Conservation (phyloP, 2,329 filamentous ascomycete genomes). For the Penicillium brevicompactum region DNA sequence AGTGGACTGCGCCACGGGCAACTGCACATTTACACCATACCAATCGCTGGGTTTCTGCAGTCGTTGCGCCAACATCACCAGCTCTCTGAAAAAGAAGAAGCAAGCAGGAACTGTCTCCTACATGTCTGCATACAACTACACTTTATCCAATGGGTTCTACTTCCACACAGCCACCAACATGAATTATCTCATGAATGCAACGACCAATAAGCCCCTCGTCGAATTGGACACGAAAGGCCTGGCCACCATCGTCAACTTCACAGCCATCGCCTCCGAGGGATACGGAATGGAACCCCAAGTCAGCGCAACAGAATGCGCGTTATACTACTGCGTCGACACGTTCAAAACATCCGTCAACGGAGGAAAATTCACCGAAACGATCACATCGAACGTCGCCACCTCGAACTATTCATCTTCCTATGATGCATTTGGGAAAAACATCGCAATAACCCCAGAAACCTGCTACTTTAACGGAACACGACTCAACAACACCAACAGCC, state of each 20-base stretch:
- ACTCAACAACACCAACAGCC: slow-evolving; percentile 2
- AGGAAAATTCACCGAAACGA: slow-evolving; percentile 20
- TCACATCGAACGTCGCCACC: slow-evolving; percentile 9
- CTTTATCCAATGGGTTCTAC: slow-evolving; percentile 20
- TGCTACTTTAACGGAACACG: slow-evolving; percentile 24
- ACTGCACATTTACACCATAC: slow-evolving; percentile 34
- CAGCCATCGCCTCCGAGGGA: slow-evolving; percentile 20
- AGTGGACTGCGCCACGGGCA: slow-evolving; percentile 34
- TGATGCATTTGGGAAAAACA: background rate
- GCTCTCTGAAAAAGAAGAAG: slow-evolving; percentile 7
- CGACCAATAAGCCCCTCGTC: slow-evolving; percentile 12
- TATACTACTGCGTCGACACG: slow-evolving; percentile 28
- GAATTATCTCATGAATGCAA: slow-evolving; percentile 25
- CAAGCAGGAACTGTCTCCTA: background rate
- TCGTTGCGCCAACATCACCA: slow-evolving; percentile 24
- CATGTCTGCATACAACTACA: slow-evolving; percentile 18
- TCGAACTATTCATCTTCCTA: slow-evolving; percentile 13
- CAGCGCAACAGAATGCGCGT: slow-evolving; percentile 25
- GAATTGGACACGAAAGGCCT: slow-evolving; percentile 12
- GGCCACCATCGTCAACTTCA: slow-evolving; percentile 25
- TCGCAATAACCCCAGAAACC: slow-evolving; percentile 19
- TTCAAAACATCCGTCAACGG: slow-evolving; percentile 20
- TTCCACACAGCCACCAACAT: slow-evolving; percentile 16
- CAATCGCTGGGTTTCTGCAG: slow-evolving; percentile 35
- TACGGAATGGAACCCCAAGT: slow-evolving; percentile 15